Evolutionary conservation across 495 filamentous ascomycete genomes (phyloP).

Genomic region (Pyrenopolyporus hunteri): DNA sequence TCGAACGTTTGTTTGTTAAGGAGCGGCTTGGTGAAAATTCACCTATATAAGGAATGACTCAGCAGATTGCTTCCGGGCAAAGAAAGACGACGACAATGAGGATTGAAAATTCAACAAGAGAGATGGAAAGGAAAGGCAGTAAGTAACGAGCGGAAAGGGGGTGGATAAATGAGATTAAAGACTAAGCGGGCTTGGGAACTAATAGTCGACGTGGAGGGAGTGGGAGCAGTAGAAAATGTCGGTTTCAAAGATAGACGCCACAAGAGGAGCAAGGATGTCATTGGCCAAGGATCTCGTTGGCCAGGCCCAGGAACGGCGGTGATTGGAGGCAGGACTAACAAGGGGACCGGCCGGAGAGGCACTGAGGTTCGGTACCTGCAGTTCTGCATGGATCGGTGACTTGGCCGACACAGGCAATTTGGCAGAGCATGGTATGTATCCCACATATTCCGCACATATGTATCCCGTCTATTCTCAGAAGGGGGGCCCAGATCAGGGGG

Average conservation of each 20-base stretch:
- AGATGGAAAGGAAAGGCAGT: constrained; percentile 15
- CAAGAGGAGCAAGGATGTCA: constrained; percentile 14
- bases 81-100: constrained; percentile 39
- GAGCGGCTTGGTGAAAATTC: constrained; percentile 42
- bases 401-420: constrained; percentile 17
- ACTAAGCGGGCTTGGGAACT: constrained; percentile 16
- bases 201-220: constrained; percentile 31
- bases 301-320: not conserved
- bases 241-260: constrained; percentile 37
- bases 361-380: constrained; percentile 30
- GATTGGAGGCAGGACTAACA: not conserved
- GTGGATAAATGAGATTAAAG: constrained; percentile 37
- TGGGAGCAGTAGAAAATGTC: constrained; percentile 29
- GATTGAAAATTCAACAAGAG: constrained; percentile 16
- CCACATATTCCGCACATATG: not conserved
- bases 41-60: constrained; percentile 43
- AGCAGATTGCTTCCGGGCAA: constrained; percentile 38
- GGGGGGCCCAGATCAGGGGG: constrained; percentile 33
- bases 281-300: constrained; percentile 3
- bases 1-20: constrained; percentile 34
- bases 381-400: constrained; percentile 26
- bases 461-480: constrained; percentile 10
- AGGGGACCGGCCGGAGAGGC: not conserved
- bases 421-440: constrained; percentile 6
- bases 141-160: constrained; percentile 35